Conservation (phyloP, 345 rosid species). For the Citrus australasica region DNA sequence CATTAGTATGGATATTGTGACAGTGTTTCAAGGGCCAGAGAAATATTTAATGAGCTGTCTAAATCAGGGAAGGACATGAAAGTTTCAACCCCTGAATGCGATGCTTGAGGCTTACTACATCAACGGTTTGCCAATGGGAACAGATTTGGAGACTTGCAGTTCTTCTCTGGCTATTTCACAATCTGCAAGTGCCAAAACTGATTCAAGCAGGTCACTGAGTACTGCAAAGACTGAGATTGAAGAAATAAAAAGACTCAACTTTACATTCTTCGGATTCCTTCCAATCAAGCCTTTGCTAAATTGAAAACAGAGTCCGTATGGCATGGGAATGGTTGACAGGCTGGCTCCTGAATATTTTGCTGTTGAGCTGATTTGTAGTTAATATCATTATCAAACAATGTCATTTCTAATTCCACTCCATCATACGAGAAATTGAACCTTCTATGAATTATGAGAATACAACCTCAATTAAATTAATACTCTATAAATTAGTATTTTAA, state of each 20-base stretch:
- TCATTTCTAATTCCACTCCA: no score
- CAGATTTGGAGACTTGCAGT: conserved; percentile 20
- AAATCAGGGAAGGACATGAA: no score
- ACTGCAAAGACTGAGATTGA: conserved; percentile 23
- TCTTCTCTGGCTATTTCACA: conserved; percentile 33
- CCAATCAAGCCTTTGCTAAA: not conserved
- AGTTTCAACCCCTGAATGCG: no score
- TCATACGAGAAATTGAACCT: no score
- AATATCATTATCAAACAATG: no score
- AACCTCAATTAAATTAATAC: no score
- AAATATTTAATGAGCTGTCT: no score
- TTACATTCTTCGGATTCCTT: conserved; percentile 1
- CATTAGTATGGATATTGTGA: conserved; percentile 30
- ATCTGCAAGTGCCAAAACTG: conserved; percentile 22
- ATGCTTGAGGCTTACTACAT: no score
- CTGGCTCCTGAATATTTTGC: not conserved
- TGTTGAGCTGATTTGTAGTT: not conserved
- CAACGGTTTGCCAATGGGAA: no score
- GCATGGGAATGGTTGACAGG: not conserved
- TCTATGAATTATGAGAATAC: no score
- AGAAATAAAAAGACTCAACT: not conserved
- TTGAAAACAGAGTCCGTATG: conserved; percentile 12
- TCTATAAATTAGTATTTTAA: no score
- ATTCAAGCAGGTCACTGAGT: conserved; percentile 16
- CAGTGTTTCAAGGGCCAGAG: no score